Evolutionary conservation across 1,284 basidiomycete genomes (phyloP).

Genomic region (Rhodofomes roseus): DNA sequence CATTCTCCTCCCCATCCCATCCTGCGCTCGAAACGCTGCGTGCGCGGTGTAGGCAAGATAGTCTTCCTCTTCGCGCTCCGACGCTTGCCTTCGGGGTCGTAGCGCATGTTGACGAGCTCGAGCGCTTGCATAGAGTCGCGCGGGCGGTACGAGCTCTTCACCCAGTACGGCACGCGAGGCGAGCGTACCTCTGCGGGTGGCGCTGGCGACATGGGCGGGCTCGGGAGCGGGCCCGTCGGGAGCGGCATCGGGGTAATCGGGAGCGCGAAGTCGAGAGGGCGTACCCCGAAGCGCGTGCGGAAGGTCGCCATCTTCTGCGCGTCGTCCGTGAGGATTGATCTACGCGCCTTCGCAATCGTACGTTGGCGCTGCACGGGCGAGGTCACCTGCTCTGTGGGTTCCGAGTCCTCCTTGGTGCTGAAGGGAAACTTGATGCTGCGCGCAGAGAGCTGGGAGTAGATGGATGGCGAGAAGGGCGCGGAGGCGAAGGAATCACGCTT

Average conservation of each 20-base stretch:
- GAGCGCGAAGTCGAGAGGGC: conserved; percentile 11
- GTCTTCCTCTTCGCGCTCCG: neutral
- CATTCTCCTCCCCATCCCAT: conserved; percentile 30
- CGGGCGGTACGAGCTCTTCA: conserved; percentile 18
- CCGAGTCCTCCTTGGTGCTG: no score
- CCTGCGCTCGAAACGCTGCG: conserved; percentile 23
- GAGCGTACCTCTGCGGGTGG: conserved; percentile 12
- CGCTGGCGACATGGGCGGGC: conserved; percentile 12
- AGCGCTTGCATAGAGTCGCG: conserved; percentile 1
- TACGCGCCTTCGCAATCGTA: conserved; percentile 16
- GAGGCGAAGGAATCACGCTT: neutral
- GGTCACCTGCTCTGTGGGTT: neutral
- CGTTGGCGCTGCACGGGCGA: conserved; percentile 14
- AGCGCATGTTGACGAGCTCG: conserved; percentile 5
- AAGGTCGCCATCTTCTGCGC: conserved; percentile 16
- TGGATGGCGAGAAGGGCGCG: conserved; percentile 1
- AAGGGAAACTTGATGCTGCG: neutral
- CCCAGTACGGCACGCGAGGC: conserved; percentile 28
- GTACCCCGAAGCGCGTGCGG: conserved; percentile 18
- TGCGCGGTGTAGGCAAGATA: conserved; percentile 20
- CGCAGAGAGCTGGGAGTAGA: conserved; percentile 5
- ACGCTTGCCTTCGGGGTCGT: neutral
- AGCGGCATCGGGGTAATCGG: conserved; percentile 8
- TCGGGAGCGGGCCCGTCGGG: conserved; percentile 12
- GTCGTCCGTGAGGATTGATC: conserved; percentile 3